Conservation (phyloP, 1,139 yeast genomes). For the Schwanniomyces etchellsii region DNA sequence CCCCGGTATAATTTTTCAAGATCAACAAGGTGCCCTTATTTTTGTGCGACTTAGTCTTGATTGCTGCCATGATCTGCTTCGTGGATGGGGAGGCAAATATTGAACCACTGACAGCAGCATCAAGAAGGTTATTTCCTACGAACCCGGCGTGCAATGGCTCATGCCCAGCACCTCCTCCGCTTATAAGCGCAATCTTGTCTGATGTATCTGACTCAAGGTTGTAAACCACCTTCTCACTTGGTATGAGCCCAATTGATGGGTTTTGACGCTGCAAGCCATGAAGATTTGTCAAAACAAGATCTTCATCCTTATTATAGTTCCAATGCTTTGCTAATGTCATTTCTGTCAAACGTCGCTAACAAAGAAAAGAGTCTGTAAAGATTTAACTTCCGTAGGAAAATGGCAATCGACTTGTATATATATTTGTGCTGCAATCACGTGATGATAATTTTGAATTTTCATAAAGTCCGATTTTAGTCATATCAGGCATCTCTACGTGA, state of each 20-base stretch:
- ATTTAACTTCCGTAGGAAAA: not conserved
- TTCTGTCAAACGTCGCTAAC: no score
- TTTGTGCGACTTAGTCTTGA: conserved; percentile 53
- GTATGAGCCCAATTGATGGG: conserved; percentile 59
- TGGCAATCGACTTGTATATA: no score
- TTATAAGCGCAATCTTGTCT: conserved; percentile 62
- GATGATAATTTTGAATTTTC: no score
- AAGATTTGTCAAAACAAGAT: conserved; percentile 60
- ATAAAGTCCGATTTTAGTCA: no score
- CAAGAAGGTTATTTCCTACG: conserved; percentile 76
- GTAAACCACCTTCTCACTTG: conserved; percentile 65
- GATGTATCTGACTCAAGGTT: conserved; percentile 27
- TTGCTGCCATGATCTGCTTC: conserved; percentile 72
- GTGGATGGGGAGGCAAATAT: conserved; percentile 92
- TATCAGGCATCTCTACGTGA: no score
- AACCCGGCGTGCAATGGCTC: conserved; percentile 92
- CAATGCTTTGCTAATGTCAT: conserved; percentile 40
- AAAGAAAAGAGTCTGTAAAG: not conserved
- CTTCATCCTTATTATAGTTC: conserved; percentile 41
- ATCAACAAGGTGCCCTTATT: conserved; percentile 65
- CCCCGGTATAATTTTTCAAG: conserved; percentile 92
- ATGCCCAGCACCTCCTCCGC: conserved; percentile 97
- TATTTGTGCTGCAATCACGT: no score
- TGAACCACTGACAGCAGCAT: conserved; percentile 86
- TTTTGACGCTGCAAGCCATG: conserved; percentile 66